A percentile compares a stretch with the other conserved stretches of the same genome.
These are phyloP conservation scores for Clavispora fructus DNA, from an alignment of 805 yeast species.

Conservation along the genomic window DNA sequence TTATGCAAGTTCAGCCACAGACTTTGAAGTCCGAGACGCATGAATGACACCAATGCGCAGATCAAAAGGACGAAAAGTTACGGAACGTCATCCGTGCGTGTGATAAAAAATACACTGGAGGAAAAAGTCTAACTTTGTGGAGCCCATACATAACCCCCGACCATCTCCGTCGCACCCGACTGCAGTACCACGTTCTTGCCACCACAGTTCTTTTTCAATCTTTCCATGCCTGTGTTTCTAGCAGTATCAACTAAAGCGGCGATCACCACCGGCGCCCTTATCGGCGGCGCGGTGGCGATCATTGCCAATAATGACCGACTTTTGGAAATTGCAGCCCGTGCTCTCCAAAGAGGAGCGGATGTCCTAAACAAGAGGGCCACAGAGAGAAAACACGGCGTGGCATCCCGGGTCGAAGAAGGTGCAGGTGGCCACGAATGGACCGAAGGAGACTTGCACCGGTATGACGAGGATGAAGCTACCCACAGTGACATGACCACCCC, in stretches of 20 bases:
- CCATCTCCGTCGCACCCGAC: background rate
- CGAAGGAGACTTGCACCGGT: background rate
- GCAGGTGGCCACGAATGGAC: background rate
- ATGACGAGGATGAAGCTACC: background rate
- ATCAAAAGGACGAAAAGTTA: too few species aligned
- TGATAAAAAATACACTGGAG: too few species aligned
- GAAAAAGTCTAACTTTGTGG: too few species aligned
- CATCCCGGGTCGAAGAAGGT: background rate
- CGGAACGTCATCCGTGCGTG: too few species aligned
- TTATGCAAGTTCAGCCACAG: too few species aligned
- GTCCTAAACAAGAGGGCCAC: background rate
- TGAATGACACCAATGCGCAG: too few species aligned
- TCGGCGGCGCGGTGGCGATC: conserved; percentile 11
- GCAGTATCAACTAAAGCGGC: conserved; percentile 10
- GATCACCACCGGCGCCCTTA: conserved; percentile 8
- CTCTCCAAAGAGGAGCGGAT: conserved; percentile 8
- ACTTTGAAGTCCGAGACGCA: too few species aligned
- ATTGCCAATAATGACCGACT: conserved; percentile 8
- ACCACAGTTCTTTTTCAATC: background rate
- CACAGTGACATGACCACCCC: background rate
- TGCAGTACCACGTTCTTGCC: background rate
- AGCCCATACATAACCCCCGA: background rate
- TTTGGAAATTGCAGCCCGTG: conserved; percentile 6
- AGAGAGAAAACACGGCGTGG: background rate
- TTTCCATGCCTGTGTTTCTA: conserved; percentile 2